Evolutionary conservation across 2,329 filamentous ascomycete genomes (phyloP).

Genomic region (Cryphonectria carpinicola): DNA sequence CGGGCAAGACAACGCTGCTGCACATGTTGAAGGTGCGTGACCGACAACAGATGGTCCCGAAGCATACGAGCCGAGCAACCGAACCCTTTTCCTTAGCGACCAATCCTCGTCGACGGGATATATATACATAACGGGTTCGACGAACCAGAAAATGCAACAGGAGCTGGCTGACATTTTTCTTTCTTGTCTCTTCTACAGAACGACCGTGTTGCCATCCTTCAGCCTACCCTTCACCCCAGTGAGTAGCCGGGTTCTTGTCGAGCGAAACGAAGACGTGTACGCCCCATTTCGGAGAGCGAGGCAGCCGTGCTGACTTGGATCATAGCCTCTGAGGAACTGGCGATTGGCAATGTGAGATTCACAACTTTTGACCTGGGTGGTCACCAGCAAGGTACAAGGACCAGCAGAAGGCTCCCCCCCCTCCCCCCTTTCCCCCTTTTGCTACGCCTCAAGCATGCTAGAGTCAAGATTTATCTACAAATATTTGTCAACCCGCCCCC

Average conservation of each 20-base stretch:
- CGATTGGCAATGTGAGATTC: conserved; percentile 91
- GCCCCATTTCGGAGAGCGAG: too few species aligned
- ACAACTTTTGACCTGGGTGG: conserved; percentile 93
- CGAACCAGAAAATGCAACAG: conserved; percentile 18
- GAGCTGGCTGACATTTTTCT: conserved; percentile 18
- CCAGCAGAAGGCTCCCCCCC: too few species aligned
- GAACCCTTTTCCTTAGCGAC: background rate
- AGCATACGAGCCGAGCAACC: background rate
- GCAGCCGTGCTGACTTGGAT: conserved; percentile 28
- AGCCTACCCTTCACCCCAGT: conserved; percentile 92
- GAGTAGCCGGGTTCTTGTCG: conserved; percentile 40
- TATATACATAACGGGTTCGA: too few species aligned
- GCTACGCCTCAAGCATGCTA: background rate
- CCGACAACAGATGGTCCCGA: background rate
- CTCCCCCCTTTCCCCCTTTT: background rate
- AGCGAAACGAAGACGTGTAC: background rate
- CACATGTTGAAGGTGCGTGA: conserved; percentile 88
- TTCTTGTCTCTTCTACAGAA: conserved; percentile 58
- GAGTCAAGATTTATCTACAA: background rate
- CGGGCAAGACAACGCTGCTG: conserved; percentile 89
- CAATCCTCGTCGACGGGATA: background rate
- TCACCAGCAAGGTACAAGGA: conserved; percentile 78
- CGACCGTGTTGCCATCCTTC: conserved; percentile 87
- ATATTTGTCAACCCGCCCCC: background rate
- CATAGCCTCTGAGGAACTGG: conserved; percentile 84